phyloP scores from a whole-genome alignment of 305 asterid species.

The Solanum hybrid region DNA sequence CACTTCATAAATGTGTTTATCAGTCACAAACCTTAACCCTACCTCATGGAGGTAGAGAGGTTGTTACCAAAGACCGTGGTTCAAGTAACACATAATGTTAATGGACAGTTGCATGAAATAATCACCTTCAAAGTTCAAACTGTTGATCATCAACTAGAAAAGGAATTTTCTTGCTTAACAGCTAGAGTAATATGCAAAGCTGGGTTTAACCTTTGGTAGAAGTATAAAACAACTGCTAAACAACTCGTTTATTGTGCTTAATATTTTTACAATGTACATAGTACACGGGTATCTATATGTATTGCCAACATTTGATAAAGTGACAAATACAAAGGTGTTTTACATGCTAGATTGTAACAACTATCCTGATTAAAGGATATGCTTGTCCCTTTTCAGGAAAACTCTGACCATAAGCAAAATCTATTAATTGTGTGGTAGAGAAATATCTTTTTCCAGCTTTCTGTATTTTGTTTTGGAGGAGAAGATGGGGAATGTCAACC shows the following conservation, averaged over 20 bases:
- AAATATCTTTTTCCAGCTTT: conserved; percentile 26
- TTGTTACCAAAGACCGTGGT: not conserved
- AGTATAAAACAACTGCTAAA: not conserved
- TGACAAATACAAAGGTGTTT: not conserved
- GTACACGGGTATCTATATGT: not conserved
- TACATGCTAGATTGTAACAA: not conserved
- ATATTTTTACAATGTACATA: not conserved
- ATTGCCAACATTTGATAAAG: not conserved
- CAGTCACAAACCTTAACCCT: not conserved
- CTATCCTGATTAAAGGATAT: not conserved
- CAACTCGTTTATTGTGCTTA: not conserved
- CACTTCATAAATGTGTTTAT: not conserved
- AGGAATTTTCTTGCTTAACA: not conserved
- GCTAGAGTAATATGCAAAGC: not conserved
- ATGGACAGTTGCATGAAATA: not conserved
- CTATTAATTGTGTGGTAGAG: not conserved
- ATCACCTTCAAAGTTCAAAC: not conserved
- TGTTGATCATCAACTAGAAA: not conserved
- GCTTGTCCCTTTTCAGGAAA: not conserved
- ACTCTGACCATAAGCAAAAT: not conserved
- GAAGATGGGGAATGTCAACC: conserved; percentile 45
- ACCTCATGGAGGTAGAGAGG: not conserved
- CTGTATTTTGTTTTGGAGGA: conserved; percentile 43
- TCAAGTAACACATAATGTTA: not conserved
- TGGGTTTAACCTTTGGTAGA: not conserved